Base-by-base conservation (phyloP, 2,329 filamentous ascomycete genomes). In the Fusarium mangiferae region DNA sequence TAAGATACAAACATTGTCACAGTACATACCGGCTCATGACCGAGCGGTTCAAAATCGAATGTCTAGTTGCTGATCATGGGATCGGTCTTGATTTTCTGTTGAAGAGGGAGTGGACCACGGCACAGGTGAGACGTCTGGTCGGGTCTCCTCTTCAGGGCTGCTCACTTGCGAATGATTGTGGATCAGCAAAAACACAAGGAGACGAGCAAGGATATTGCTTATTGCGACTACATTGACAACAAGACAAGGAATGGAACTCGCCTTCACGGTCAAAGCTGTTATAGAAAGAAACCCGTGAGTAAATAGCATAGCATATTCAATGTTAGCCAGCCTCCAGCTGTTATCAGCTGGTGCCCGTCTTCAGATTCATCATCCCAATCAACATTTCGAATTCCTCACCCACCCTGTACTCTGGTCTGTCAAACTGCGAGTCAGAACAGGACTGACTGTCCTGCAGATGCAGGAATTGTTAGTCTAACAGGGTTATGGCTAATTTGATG, bases 401-500 rank as follows among this genome's bases (percentile, higher is more conserved):
- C 59, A 70, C 66, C 60, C 51, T 48, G 45, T 28, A 61, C 33
- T 58, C 39, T 44, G 41, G 48, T 56, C 22, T 55, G 41, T 57
- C 60, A 62, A 69, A 51, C 54, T 72, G 68, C 72, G 72, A 74
- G 72, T 73, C 72, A 74, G 66, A 68, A 38, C 58, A 54, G 42
- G 52, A 49, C 62, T 58, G 62, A 55, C 57, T 57, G 63, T 65
- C 62, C 71, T 46, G 56, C 59, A 69, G 46, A 68, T 67, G 62
- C 62, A 57, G 35, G 36, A 63, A 72, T 72, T 72, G 46, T 62
- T 45, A 24, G 44, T 28, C 58, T 39, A 64, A 55, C 64, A 73
- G 68, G 74, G 59, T 45, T 62, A 56, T 70, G 58, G 68, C 62
- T 73, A 73, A 76, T 75, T 75, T 75, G 71, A 51, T 61, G 65